phyloP scores from a whole-genome alignment of 2,329 filamentous ascomycete genomes.

The Sporothrix phasma region DNA sequence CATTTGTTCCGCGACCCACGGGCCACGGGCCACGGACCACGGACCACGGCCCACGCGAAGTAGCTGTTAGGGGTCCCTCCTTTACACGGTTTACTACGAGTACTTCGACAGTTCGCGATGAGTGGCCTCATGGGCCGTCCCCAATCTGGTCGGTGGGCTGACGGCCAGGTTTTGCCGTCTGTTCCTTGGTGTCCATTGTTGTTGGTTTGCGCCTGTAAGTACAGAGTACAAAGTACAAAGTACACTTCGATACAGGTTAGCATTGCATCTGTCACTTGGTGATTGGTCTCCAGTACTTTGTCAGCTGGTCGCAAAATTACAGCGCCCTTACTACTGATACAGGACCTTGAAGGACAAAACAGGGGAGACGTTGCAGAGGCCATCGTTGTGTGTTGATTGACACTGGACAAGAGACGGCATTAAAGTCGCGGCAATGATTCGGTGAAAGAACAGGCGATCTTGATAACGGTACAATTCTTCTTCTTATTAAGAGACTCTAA shows the following conservation, averaged over 20 bases:
- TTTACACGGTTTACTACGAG: neutral
- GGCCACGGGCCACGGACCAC: neutral
- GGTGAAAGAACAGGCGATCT: neutral
- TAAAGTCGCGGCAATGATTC: too few species aligned
- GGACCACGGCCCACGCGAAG: neutral
- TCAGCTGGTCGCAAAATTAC: too few species aligned
- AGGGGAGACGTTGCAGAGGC: too few species aligned
- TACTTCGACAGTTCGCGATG: neutral
- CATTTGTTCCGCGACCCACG: neutral
- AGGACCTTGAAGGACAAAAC: too few species aligned
- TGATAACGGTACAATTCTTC: neutral
- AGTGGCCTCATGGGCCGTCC: neutral
- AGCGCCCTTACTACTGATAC: too few species aligned
- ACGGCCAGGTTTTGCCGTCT: neutral
- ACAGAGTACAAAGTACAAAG: too few species aligned
- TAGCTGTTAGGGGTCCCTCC: neutral
- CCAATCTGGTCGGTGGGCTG: neutral
- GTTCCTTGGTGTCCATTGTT: conserved; percentile 2
- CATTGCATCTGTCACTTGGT: too few species aligned
- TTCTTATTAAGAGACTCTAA: neutral
- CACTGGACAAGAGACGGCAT: neutral
- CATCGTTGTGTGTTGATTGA: too few species aligned
- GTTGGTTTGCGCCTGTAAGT: neutral
- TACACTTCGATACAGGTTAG: too few species aligned
- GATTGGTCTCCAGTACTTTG: too few species aligned